Base-by-base conservation (phyloP, 2,329 filamentous ascomycete species). In the Neonectria coccinea region DNA sequence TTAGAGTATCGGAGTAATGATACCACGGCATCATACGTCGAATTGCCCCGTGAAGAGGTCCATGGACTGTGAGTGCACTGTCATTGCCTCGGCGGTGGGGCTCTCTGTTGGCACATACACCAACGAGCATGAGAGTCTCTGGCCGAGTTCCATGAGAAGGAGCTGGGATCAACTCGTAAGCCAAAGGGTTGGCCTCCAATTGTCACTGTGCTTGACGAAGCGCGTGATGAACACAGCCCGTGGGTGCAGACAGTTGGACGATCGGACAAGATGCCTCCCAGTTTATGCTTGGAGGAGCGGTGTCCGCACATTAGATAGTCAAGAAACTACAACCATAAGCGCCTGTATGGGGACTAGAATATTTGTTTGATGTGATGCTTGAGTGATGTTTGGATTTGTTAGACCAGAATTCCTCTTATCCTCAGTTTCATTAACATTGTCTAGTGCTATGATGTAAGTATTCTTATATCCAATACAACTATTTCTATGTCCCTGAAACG, bases 1-100 rank as follows among this genome's bases (percentile, higher is more conserved):
- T 67, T 83, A 72, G 75, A 56, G 59, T 41, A 22, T 7, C 25
- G 45, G 25, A 64, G 11, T 31, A 33, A 42, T 25, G 45, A 48
- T 54, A 51, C 36, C 22, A 41, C 20, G 55, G 31, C 45, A 59
- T 56, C 33, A 29, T 52, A 55, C 44, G 29, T 42, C 25, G 22
- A 53, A 4, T 18, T 54, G 29, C 48, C 48, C 51, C 18, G 33
- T 42, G 53, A 56, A 47, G 29, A 33, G 29, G 33, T 33, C 29
- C 25, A 33, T 27, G 22, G 16, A 31, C n/a, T 52, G 18, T 27
- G 31, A 52, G 50, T 27, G 42, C 42, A 29, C 12, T 47, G 53
- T 48, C 39, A 56, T 57, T 29, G 25, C 33, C 36, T 12, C 53
- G 47, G 22, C 39, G 41, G 36, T n/a, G 27, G 53, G 18, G 29